Conservation (phyloP, 306 rosid genomes). For the Alnus rubra region DNA sequence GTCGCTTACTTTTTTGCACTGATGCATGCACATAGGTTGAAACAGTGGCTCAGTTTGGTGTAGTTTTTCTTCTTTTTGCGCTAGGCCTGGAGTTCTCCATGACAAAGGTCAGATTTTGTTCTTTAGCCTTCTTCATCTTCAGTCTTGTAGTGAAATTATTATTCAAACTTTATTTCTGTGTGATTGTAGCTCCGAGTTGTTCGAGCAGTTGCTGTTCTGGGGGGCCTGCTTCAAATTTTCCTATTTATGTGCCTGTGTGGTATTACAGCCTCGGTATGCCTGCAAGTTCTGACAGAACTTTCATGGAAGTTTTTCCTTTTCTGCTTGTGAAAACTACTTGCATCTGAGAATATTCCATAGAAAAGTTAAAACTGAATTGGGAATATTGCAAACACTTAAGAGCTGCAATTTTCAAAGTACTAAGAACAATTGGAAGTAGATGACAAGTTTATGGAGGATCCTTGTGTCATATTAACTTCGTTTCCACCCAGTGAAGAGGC, state of each 20-base stretch:
- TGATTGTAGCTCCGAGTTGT: slow-evolving; percentile 84
- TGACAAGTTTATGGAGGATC: background rate
- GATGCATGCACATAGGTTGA: slow-evolving; percentile 67
- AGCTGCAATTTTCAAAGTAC: background rate
- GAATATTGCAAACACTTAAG: background rate
- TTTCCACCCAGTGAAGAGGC: background rate
- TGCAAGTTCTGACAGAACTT: background rate
- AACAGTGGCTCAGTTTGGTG: slow-evolving; percentile 99
- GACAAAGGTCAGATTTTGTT: slow-evolving; percentile 57
- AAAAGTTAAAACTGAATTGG: background rate
- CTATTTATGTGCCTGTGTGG: slow-evolving; percentile 94
- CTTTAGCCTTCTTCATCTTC: slow-evolving; percentile 23
- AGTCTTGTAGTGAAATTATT: slow-evolving; percentile 13
- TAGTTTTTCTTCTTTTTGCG: slow-evolving; percentile 94
- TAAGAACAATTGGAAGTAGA: background rate
- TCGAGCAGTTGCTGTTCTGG: slow-evolving; percentile 91
- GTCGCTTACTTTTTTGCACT: slow-evolving; percentile 18
- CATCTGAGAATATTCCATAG: background rate
- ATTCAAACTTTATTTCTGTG: slow-evolving; percentile 27
- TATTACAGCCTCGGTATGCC: slow-evolving; percentile 78
- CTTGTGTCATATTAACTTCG: background rate
- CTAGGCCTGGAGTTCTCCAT: slow-evolving; percentile 90
- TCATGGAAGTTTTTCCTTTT: background rate
- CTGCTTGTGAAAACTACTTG: background rate
- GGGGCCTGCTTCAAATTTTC: slow-evolving; percentile 90